A percentile compares a stretch with the other conserved stretches of the same genome.
Conservation (phyloP, 2,329 filamentous ascomycete genomes). For the Fusarium coffeatum region DNA sequence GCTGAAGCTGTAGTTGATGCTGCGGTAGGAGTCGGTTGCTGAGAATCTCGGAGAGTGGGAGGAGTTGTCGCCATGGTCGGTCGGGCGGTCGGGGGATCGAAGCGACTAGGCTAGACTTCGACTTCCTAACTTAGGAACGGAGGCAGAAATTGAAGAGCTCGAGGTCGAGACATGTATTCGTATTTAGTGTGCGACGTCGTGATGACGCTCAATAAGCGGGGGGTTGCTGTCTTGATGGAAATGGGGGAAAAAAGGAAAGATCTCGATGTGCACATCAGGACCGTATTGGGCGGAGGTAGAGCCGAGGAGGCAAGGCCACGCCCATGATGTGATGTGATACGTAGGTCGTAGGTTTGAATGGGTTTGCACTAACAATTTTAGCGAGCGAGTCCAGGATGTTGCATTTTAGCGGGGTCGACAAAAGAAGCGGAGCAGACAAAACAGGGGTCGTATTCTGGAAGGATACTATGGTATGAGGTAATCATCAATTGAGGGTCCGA, state of each 20-base stretch:
- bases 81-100: not conserved
- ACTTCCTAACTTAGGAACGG: not conserved
- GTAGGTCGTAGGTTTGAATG: not conserved
- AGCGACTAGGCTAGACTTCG: slow-evolving; percentile 11
- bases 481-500: slow-evolving; percentile 19
- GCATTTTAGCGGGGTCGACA: slow-evolving; percentile 40
- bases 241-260: slow-evolving; percentile 22
- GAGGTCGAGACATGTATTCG: slow-evolving; percentile 32
- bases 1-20: slow-evolving; percentile 5
- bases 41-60: slow-evolving; percentile 20
- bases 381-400: slow-evolving; percentile 15
- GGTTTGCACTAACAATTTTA: slow-evolving; percentile 28
- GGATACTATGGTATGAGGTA: not conserved
- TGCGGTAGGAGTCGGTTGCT: slow-evolving; percentile 27
- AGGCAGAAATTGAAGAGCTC: slow-evolving; percentile 10
- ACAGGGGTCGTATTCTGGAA: slow-evolving; percentile 15
- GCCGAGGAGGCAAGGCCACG: slow-evolving; percentile 14
- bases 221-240: slow-evolving; percentile 14
- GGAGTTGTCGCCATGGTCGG: slow-evolving; percentile 41
- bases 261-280: slow-evolving; percentile 38
- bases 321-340: slow-evolving; percentile 33
- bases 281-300: slow-evolving; percentile 22
- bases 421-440: slow-evolving; percentile 33
- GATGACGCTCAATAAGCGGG: slow-evolving; percentile 36
- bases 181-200: slow-evolving; percentile 28